Evolutionary conservation across 768 basidiomycete genomes (phyloP).

Genomic region (Cytidiella melzeri): DNA sequence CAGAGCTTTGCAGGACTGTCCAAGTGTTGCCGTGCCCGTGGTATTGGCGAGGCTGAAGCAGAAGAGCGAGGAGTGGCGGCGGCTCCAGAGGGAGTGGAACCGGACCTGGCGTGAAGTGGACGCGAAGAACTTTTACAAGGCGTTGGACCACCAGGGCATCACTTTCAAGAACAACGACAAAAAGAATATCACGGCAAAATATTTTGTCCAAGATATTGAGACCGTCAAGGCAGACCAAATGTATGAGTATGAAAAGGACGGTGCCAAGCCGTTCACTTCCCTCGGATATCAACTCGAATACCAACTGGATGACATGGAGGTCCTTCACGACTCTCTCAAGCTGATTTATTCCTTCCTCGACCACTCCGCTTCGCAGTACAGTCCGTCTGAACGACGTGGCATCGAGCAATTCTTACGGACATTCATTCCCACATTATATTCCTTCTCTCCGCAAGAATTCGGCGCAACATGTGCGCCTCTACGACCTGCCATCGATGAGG

Average conservation of each 20-base stretch:
- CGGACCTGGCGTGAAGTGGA: conserved; percentile 96
- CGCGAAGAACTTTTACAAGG: conserved; percentile 96
- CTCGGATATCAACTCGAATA: conserved; percentile 75
- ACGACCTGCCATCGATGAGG: conserved; percentile 36
- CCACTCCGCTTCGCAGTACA: conserved; percentile 68
- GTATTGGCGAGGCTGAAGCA: conserved; percentile 83
- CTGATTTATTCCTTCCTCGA: conserved; percentile 90
- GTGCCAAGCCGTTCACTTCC: conserved; percentile 24
- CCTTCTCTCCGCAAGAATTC: conserved; percentile 60
- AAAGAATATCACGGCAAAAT: conserved; percentile 80
- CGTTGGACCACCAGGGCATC: conserved; percentile 93
- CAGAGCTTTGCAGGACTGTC: conserved; percentile 86
- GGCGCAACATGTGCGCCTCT: conserved; percentile 55
- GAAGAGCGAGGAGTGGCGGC: conserved; percentile 97
- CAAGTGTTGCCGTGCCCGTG: conserved; percentile 85
- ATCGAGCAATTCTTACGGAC: conserved; percentile 82
- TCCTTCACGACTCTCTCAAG: conserved; percentile 85
- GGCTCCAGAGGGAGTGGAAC: conserved; percentile 92
- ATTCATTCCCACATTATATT: conserved; percentile 81
- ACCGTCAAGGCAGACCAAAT: conserved; percentile 54
- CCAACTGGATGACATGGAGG: conserved; percentile 66
- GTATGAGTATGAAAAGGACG: conserved; percentile 24
- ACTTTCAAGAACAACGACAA: conserved; percentile 96
- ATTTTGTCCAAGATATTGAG: conserved; percentile 80
- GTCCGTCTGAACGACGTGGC: conserved; percentile 66